Percentiles rank a stretch among this genome's conserved stretches.
These are phyloP conservation scores for Grigorovia yakushimaensis DNA, from an alignment of 805 yeast genomes.

Conservation along the genomic window DNA sequence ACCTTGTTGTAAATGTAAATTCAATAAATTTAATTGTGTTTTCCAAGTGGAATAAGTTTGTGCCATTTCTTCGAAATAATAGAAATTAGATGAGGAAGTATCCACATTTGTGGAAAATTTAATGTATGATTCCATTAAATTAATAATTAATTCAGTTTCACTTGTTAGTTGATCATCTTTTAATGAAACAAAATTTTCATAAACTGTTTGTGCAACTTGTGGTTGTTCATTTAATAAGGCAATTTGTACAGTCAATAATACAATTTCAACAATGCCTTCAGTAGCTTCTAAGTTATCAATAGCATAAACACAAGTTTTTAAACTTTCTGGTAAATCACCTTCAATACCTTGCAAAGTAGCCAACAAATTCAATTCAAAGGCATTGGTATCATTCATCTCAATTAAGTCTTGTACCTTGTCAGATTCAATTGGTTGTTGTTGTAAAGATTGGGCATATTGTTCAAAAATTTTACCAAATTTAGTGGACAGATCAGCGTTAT, in stretches of 20 bases:
- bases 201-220: slow-evolving; percentile 37
- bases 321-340: slow-evolving; percentile 27
- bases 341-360: slow-evolving; percentile 22
- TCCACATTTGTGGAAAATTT: slow-evolving; percentile 36
- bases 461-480: slow-evolving; percentile 24
- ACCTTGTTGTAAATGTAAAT: slow-evolving; percentile 66
- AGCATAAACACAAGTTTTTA: slow-evolving; percentile 31
- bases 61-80: slow-evolving; percentile 69
- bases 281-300: slow-evolving; percentile 36
- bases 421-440: slow-evolving; percentile 9
- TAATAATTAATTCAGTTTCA: slow-evolving; percentile 66
- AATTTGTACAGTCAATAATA: slow-evolving; percentile 34
- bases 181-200: slow-evolving; percentile 36
- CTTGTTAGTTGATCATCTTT: slow-evolving; percentile 34
- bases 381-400: slow-evolving; percentile 8
- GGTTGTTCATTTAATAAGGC: slow-evolving; percentile 34
- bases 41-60: slow-evolving; percentile 44
- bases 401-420: slow-evolving; percentile 4
- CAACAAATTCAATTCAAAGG: slow-evolving; percentile 18
- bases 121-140: slow-evolving; percentile 70
- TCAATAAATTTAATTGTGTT: slow-evolving; percentile 54
- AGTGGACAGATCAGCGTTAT: slow-evolving; percentile 9
- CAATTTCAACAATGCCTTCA: slow-evolving; percentile 29
- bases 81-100: slow-evolving; percentile 35
- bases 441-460: slow-evolving; percentile 21